Evolutionary conservation across 495 filamentous ascomycete species (phyloP).

Genomic region (Cryomyces antarcticus): DNA sequence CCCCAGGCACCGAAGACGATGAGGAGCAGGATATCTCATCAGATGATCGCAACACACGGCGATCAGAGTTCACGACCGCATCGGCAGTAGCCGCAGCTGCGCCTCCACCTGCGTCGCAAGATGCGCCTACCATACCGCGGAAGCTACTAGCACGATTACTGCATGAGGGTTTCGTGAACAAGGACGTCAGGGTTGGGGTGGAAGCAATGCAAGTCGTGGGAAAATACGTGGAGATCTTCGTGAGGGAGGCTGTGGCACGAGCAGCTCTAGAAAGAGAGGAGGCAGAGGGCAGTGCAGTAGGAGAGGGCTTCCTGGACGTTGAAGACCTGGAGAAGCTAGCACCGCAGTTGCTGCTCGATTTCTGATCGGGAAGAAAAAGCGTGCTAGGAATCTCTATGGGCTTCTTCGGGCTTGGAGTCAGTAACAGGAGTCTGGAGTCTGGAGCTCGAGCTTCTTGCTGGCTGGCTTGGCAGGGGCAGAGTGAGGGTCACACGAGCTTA

Average conservation of each 20-base stretch:
- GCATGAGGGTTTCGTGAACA: constrained; percentile 53
- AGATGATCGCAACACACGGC: constrained; percentile 4
- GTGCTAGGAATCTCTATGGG: neutral
- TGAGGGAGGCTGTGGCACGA: constrained; percentile 74
- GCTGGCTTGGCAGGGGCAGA: no score
- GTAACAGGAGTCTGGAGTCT: no score
- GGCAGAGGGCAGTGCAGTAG: constrained; percentile 1
- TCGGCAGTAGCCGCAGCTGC: neutral
- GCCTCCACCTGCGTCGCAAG: neutral
- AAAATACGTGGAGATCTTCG: constrained; percentile 83
- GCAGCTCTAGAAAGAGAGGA: constrained; percentile 43
- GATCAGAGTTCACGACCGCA: neutral
- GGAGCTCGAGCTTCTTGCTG: no score
- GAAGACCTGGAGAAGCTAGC: constrained; percentile 82
- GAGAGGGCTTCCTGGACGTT: constrained; percentile 23
- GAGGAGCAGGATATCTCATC: neutral
- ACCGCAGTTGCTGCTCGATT: constrained; percentile 78
- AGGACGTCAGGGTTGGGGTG: constrained; percentile 51
- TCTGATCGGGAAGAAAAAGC: constrained; percentile 22
- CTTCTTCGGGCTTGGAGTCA: no score
- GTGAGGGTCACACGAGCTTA: no score
- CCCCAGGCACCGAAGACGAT: constrained; percentile 1
- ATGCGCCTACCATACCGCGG: constrained; percentile 32
- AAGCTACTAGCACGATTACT: constrained; percentile 56
- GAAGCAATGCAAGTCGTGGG: constrained; percentile 61